Conservation (phyloP, 1,139 yeast genomes). For the Geotrichum restrictum region DNA sequence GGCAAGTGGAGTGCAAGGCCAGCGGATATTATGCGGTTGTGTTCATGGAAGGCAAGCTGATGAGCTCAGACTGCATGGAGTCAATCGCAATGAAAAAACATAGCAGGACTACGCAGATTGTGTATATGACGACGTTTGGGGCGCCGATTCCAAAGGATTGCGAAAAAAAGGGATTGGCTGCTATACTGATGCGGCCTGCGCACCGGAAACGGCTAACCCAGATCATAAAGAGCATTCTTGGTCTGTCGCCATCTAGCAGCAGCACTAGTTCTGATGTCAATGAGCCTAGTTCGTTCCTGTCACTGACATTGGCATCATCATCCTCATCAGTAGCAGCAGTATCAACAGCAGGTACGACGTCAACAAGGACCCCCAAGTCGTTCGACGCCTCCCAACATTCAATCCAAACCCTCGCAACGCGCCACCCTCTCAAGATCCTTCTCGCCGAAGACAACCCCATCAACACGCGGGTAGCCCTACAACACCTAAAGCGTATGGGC, state of each 20-base stretch:
- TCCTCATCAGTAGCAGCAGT: no score
- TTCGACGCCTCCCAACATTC: no score
- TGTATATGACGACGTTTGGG: slow-evolving; percentile 33
- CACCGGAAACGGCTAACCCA: slow-evolving; percentile 30
- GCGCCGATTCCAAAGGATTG: slow-evolving; percentile 28
- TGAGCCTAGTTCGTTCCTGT: no score
- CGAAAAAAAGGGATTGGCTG: slow-evolving; percentile 30
- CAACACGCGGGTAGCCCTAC: slow-evolving; percentile 50
- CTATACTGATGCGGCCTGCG: slow-evolving; percentile 31
- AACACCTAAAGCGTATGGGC: slow-evolving; percentile 51
- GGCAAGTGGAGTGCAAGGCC: background rate
- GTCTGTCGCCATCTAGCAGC: no score
- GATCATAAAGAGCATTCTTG: slow-evolving; percentile 28
- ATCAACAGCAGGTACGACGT: no score
- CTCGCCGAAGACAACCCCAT: slow-evolving; percentile 54
- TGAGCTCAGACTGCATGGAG: slow-evolving; percentile 25
- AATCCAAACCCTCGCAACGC: slow-evolving; percentile 33
- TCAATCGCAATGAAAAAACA: slow-evolving; percentile 23
- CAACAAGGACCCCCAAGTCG: no score
- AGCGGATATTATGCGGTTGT: slow-evolving; percentile 26
- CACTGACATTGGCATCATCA: no score
- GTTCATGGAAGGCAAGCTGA: slow-evolving; percentile 30
- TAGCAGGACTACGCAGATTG: slow-evolving; percentile 27
- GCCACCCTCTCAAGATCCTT: slow-evolving; percentile 46
- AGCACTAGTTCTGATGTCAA: no score